phyloP scores from a whole-genome alignment of 148 eudicot genomes.

The Polygonum maritimum region DNA sequence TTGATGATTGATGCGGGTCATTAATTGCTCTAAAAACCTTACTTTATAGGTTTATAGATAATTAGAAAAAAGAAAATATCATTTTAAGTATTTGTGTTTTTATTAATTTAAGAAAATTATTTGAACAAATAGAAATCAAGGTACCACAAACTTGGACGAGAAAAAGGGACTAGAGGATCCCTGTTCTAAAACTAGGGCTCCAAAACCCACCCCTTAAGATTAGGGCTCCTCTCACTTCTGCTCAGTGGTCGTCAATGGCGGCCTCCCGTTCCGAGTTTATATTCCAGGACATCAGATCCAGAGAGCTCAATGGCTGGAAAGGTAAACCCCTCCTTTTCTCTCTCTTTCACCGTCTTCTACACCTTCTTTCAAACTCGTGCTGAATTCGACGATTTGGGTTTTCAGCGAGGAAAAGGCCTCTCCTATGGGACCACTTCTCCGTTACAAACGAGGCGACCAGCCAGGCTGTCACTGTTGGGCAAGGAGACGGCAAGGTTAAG shows the following conservation, averaged over 20 bases:
- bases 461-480: slow-evolving; percentile 41
- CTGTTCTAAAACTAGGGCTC: not conserved
- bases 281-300: slow-evolving; percentile 51
- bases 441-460: slow-evolving; percentile 20
- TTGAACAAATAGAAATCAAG: no score
- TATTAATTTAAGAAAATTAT: no score
- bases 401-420: slow-evolving; percentile 68
- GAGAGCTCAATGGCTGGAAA: slow-evolving; percentile 68
- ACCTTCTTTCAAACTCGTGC: not conserved
- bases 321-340: slow-evolving; percentile 21
- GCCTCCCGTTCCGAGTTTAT: slow-evolving; percentile 31
- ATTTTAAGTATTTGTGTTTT: no score
- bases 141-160: no score
- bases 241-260: slow-evolving; percentile 30
- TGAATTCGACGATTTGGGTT: not conserved
- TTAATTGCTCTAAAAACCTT: no score
- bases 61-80: no score
- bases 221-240: not conserved
- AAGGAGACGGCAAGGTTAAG: slow-evolving; percentile 38
- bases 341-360: not conserved
- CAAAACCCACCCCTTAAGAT: not conserved
- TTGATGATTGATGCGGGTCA: no score
- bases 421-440: slow-evolving; percentile 14
- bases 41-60: no score
- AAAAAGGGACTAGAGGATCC: no score